phyloP scores from a whole-genome alignment of 768 basidiomycete genomes.

The Mycena rosella region DNA sequence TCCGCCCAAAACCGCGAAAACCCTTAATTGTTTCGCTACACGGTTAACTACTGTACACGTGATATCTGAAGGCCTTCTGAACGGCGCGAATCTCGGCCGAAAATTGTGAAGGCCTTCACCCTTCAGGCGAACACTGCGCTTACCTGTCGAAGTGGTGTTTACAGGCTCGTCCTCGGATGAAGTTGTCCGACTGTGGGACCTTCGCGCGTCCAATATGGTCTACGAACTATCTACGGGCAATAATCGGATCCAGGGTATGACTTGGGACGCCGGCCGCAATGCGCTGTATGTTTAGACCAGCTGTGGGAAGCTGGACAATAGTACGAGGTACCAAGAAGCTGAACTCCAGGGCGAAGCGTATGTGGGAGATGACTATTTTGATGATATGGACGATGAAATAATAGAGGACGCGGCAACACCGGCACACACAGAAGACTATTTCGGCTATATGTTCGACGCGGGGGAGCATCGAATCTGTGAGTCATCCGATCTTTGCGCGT shows the following conservation, averaged over 20 bases:
- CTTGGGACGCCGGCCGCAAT: conserved; percentile 48
- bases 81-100: no score
- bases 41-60: no score
- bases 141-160: conserved; percentile 46
- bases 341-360: no score
- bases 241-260: conserved; percentile 51
- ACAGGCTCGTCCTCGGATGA: conserved; percentile 46
- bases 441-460: conserved; percentile 52
- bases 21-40: no score
- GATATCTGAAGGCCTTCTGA: no score
- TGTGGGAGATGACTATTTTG: no score
- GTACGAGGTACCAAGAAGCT: neutral
- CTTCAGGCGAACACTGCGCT: no score
- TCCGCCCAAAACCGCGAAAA: no score
- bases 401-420: conserved; percentile 39
- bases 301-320: conserved; percentile 44
- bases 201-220: conserved; percentile 49
- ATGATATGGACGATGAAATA: no score
- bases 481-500: conserved; percentile 16
- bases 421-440: conserved; percentile 39
- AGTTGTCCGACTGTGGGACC: conserved; percentile 58
- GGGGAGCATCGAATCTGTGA: conserved; percentile 51
- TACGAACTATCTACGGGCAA: conserved; percentile 62
- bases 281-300: conserved; percentile 52
- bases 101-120: no score